Conservation (phyloP, 148 eudicot species). For the Agrostemma githago region DNA sequence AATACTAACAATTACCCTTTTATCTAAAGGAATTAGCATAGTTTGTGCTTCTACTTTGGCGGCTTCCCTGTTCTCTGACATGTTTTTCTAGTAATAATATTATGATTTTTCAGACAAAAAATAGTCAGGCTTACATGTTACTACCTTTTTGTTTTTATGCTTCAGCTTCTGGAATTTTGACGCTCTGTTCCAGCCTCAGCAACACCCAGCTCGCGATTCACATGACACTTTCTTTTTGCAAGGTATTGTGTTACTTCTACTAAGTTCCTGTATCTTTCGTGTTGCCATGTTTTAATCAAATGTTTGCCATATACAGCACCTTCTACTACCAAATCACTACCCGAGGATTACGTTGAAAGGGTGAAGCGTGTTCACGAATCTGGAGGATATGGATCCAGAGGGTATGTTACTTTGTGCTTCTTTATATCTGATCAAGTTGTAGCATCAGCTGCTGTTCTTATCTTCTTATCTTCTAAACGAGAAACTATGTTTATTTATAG, state of each 20-base stretch:
- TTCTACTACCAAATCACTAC: constrained; percentile 63
- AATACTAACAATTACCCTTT: neutral
- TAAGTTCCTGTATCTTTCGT: neutral
- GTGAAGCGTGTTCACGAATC: constrained; percentile 74
- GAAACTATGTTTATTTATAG: constrained; percentile 30
- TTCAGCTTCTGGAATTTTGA: constrained; percentile 93
- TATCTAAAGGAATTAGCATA: neutral
- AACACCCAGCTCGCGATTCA: constrained; percentile 98
- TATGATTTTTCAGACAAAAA: neutral
- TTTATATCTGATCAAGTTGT: neutral
- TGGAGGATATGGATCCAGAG: constrained; percentile 95
- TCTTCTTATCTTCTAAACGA: neutral
- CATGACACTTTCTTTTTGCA: constrained; percentile 87
- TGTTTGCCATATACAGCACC: constrained; percentile 48
- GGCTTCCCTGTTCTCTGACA: too few relatives aligned
- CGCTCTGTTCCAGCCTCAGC: constrained; percentile 92
- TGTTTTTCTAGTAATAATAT: neutral
- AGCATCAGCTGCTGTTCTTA: neutral
- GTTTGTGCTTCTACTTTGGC: neutral
- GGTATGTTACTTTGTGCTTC: constrained; percentile 36
- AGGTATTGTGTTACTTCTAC: constrained; percentile 38
- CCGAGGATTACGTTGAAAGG: constrained; percentile 90
- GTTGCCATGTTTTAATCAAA: neutral
- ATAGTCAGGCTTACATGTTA: neutral
- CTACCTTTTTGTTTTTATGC: neutral